These are phyloP conservation scores for Sophora flavescens DNA, from an alignment of 306 rosid species.

Conservation along the genomic window DNA sequence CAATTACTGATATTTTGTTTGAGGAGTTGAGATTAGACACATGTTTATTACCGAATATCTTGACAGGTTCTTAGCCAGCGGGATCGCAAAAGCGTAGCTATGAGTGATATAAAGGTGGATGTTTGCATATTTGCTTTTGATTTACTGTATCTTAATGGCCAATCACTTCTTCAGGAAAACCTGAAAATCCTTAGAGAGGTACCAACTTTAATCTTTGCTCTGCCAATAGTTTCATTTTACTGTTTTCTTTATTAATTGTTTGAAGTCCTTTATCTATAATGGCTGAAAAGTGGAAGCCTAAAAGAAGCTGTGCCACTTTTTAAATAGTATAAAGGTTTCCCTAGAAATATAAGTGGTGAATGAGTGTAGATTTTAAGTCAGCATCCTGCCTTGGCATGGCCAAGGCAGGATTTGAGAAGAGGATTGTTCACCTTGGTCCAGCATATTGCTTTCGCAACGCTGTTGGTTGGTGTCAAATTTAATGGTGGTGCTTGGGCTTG, in stretches of 20 bases:
- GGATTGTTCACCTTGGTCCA: constrained; percentile 24
- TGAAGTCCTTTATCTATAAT: constrained; percentile 5
- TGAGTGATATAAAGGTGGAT: constrained; percentile 74
- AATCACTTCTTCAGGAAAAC: constrained; percentile 75
- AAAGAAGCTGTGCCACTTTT: constrained; percentile 10
- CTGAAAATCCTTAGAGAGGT: constrained; percentile 85
- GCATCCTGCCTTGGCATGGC: constrained; percentile 17
- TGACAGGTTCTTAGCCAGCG: constrained; percentile 86
- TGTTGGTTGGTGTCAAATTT: constrained; percentile 16
- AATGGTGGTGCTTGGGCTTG: neutral
- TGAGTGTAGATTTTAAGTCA: neutral
- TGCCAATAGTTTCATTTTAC: constrained; percentile 33
- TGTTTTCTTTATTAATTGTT: constrained; percentile 20
- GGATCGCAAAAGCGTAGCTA: constrained; percentile 80
- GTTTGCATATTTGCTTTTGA: constrained; percentile 93
- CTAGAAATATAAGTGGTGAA: neutral
- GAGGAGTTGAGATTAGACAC: constrained; percentile 27
- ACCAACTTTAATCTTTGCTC: constrained; percentile 38
- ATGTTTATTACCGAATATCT: constrained; percentile 47
- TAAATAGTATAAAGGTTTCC: neutral
- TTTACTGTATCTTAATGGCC: constrained; percentile 80
- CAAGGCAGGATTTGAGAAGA: neutral
- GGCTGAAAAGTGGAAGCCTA: constrained; percentile 24
- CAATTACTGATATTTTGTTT: constrained; percentile 19
- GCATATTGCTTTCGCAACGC: neutral